Evolutionary conservation across 1,139 yeast species (phyloP), one percentile per base, ranked within the genome.

Genomic region (Protomyces lactucae-debilis): DNA sequence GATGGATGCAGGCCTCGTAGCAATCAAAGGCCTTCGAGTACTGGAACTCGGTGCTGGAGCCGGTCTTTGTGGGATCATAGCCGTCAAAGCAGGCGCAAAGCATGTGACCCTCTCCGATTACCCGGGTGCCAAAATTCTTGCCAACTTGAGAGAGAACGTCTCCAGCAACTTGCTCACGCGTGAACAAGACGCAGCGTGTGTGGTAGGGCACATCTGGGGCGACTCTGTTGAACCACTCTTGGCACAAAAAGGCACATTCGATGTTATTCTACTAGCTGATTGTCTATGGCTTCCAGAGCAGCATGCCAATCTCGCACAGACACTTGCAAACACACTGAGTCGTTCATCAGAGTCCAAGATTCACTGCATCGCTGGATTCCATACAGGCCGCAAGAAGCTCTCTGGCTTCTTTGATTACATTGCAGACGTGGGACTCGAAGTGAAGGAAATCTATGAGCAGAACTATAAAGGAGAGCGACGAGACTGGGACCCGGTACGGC

Each of bases 271-370:
- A 12, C 39, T 59, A 12, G 56, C 52, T 21, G 63, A 59, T 23
- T 59, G 63, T 43, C 63, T 59, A 3, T 59, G 63, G 63, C 39
- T 52, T 51, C 57, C 56, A 9, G 63, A 59, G 57, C 57, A 59
- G 35, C 63, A 59, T 28, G 57, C 25, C 6, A 51, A 51, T 10
- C 36, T 59, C 4, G 53, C 51, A 5, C 14, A 12, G 6, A 59
- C 57, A 8, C 57, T 59, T 16, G 18, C 23, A 3, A 43, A 25
- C 2, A 40, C 52, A 14, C 23, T 59, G 16, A 23, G 12, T 23
- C 37, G n/a, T 3, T 36, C 25, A 8, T 8, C 12, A 9, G 21
- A 14, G 10, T 51, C 63, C 14, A 46, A 43, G 10, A 43, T 59
- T 40, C 32, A 52, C 52, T 37, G 55, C 36, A 39, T 52, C n/a